Conservation (phyloP, 2,329 filamentous ascomycete species). For the Seiridium unicorne region DNA sequence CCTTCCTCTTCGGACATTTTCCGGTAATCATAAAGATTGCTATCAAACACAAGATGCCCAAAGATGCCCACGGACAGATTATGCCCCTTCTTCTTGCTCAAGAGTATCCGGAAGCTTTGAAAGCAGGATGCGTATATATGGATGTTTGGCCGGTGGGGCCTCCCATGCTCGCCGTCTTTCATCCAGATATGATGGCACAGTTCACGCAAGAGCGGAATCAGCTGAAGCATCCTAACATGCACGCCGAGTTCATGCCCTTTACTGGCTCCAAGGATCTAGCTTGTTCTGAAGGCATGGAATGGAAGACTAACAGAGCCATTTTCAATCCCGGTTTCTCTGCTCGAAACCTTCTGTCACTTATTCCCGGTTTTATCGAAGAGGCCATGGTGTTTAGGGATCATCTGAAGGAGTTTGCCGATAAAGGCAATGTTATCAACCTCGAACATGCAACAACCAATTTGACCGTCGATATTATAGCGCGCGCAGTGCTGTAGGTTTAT, state of each 20-base stretch:
- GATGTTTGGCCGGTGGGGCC: constrained; percentile 35
- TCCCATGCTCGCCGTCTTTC: constrained; percentile 32
- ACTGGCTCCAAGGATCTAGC: constrained; percentile 31
- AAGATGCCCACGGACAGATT: constrained; percentile 22
- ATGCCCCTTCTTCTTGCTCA: constrained; percentile 19
- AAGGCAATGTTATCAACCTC: constrained; percentile 22
- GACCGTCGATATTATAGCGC: constrained; percentile 26
- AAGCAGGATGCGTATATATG: constrained; percentile 30
- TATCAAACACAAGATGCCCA: constrained; percentile 24
- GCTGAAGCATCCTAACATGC: constrained; percentile 30
- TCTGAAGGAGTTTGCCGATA: constrained; percentile 17
- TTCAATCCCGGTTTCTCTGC: constrained; percentile 38
- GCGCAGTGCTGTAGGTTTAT: constrained; percentile 25
- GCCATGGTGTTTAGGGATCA: constrained; percentile 21
- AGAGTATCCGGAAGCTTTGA: constrained; percentile 26
- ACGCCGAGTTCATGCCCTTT: constrained; percentile 25
- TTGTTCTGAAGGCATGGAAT: constrained; percentile 33
- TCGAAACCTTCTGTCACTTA: constrained; percentile 32
- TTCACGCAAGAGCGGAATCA: constrained; percentile 33
- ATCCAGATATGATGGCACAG: constrained; percentile 35
- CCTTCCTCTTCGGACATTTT: constrained; percentile 31
- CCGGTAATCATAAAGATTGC: constrained; percentile 19
- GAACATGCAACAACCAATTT: constrained; percentile 25
- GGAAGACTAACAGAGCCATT: constrained; percentile 32
- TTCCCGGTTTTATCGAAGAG: constrained; percentile 31